Conservation (phyloP, 208 protist genomes). For the Blastocrithidia nonstop region DNA sequence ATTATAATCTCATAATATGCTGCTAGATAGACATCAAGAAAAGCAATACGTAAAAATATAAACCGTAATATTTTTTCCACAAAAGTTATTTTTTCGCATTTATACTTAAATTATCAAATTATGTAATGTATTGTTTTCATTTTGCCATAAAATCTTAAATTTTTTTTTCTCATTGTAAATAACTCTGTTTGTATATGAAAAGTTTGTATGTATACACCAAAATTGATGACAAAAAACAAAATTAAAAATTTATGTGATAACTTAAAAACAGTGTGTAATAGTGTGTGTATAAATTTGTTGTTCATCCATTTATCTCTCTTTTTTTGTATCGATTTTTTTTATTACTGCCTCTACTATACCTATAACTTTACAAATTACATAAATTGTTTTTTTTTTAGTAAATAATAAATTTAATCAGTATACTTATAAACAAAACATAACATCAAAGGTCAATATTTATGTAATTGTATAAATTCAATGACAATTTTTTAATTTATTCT, state of each 20-base stretch:
- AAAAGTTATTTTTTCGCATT: neutral
- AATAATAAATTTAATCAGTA: too few relatives aligned
- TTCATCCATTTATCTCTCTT: too few relatives aligned
- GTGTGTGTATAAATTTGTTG: neutral
- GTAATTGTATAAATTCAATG: too few relatives aligned
- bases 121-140: neutral
- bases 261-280: neutral
- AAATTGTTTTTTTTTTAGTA: too few relatives aligned
- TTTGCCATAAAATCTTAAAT: neutral
- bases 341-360: too few relatives aligned
- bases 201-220: neutral
- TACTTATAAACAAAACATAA: too few relatives aligned
- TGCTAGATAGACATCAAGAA: neutral
- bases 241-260: neutral
- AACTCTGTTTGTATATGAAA: neutral
- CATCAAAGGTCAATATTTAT: too few relatives aligned
- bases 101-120: neutral
- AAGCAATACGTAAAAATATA: too few relatives aligned
- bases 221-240: slow-evolving; percentile 2
- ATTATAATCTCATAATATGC: neutral
- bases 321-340: too few relatives aligned
- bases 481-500: too few relatives aligned
- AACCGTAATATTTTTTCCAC: slow-evolving; percentile 3
- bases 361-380: too few relatives aligned
- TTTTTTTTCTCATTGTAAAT: slow-evolving; percentile 4